phyloP scores from a whole-genome alignment of 2,329 filamentous ascomycete species.

The Dothistroma pini region DNA sequence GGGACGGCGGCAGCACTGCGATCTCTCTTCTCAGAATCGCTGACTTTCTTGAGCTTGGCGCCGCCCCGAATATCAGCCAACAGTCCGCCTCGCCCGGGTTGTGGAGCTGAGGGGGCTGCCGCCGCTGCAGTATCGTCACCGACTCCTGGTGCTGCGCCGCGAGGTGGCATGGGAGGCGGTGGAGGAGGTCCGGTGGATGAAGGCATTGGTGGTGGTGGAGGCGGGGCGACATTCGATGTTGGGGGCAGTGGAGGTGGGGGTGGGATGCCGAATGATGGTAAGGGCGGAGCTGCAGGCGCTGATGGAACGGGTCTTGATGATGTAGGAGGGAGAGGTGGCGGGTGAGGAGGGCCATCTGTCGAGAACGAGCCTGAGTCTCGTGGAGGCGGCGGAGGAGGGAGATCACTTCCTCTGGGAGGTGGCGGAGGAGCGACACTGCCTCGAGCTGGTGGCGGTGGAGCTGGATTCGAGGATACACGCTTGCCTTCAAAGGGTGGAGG shows the following conservation, averaged over 20 bases:
- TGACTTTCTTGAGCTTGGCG: constrained; percentile 68
- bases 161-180: constrained; percentile 38
- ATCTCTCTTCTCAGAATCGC: constrained; percentile 65
- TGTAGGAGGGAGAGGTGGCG: constrained; percentile 34
- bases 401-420: constrained; percentile 43
- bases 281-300: constrained; percentile 43
- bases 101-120: constrained; percentile 13
- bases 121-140: constrained; percentile 41
- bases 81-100: constrained; percentile 55
- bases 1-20: constrained; percentile 63
- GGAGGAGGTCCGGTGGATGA: constrained; percentile 43
- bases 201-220: constrained; percentile 39
- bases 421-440: constrained; percentile 55
- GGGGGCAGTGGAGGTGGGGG: constrained; percentile 42
- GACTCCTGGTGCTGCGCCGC: constrained; percentile 50
- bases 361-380: constrained; percentile 51
- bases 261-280: constrained; percentile 36
- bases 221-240: constrained; percentile 35
- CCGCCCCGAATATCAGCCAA: constrained; percentile 68
- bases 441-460: constrained; percentile 49
- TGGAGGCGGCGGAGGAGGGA: constrained; percentile 41
- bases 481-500: constrained; percentile 75
- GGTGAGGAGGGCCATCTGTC: constrained; percentile 32
- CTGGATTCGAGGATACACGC: constrained; percentile 57
- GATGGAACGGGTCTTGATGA: constrained; percentile 9